Evolutionary conservation across 2,329 filamentous ascomycete genomes (phyloP), one percentile per base, ranked within the genome.

Genomic region (Berkeleyomyces rouxiae): DNA sequence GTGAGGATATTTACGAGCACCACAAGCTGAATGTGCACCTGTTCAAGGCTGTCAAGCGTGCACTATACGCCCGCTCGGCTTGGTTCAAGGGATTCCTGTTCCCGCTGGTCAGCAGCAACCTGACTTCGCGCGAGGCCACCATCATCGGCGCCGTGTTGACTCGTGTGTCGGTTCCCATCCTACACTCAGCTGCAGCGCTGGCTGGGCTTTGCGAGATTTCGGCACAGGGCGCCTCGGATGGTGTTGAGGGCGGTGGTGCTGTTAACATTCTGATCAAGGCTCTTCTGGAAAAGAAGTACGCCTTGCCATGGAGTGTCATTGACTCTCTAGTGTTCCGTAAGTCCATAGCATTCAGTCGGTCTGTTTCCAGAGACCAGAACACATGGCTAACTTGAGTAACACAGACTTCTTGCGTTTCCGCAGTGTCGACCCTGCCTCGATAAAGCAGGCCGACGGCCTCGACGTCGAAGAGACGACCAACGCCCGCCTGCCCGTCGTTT

Each of bases 11-110:
- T 65, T 85, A 86, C 70, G 90, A 99, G 73, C 90, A 85, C 66
- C 93, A 93, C 74, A 96, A 96, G 72, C 79, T 99, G 64, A 96
- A 96, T 70, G 86, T 96, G 0, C 93, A 99, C 72, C 79, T 97
- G 6, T 99, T 96, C 80, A 92, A 95, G 69, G 83, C 90, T 0
- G 78, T 99, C 63, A 96, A 96, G 75, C 96, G 96, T 72, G 84
- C 83, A 6, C 79, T 96, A 11, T 96, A 96, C 78, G 95, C 96
- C 73, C 93, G 93, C 5, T 86, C 89, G 0, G 90, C 91, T 16
- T 99, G 95, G 75, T 99, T 99, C 81, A 96, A 96, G 73, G 93
- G 91, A 3, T 84, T 99, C 68, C 78, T 99, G 13, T 97, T 97
- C 71, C 93, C 93, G 0, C 81, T 99, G 16, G 85, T 96, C 7